Evolutionary conservation across 2,329 filamentous ascomycete species (phyloP).

Genomic region (Purpureocillium takamizusanense): DNA sequence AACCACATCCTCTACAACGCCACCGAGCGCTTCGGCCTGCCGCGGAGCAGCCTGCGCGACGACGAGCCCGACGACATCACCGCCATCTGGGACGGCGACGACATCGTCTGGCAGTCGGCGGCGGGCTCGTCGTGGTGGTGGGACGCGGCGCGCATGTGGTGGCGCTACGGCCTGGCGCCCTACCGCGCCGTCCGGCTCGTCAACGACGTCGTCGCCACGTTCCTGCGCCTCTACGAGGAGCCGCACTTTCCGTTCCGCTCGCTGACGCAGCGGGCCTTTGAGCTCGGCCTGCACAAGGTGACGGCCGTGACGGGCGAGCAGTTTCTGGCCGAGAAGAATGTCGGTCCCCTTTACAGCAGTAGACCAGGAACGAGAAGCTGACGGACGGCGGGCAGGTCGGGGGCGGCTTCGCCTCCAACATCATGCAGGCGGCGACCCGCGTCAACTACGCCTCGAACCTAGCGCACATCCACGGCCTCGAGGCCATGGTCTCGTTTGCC

Average conservation of each 20-base stretch:
- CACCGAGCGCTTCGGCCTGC: constrained; percentile 61
- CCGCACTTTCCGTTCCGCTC: constrained; percentile 80
- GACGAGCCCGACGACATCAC: constrained; percentile 46
- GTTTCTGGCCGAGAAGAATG: constrained; percentile 56
- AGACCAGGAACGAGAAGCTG: not conserved
- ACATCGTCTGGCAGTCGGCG: constrained; percentile 60
- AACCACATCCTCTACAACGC: constrained; percentile 78
- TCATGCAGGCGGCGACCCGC: constrained; percentile 83
- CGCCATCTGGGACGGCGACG: constrained; percentile 75
- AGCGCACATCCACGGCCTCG: constrained; percentile 75
- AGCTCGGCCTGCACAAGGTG: constrained; percentile 56
- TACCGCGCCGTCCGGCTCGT: constrained; percentile 65
- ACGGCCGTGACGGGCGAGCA: constrained; percentile 67
- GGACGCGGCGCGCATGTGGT: constrained; percentile 69
- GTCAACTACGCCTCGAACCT: constrained; percentile 95
- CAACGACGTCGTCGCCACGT: constrained; percentile 60
- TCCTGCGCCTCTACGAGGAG: constrained; percentile 70
- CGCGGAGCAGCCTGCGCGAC: constrained; percentile 34
- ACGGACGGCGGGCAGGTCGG: constrained; percentile 37
- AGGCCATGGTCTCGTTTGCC: constrained; percentile 86
- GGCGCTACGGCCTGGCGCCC: constrained; percentile 77
- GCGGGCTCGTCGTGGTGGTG: constrained; percentile 61
- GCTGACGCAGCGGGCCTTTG: constrained; percentile 57
- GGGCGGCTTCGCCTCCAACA: constrained; percentile 61
- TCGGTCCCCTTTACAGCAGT: not conserved